phyloP scores from a whole-genome alignment of 163 green algal species.

The Coccomyxa subellipsoidea region DNA sequence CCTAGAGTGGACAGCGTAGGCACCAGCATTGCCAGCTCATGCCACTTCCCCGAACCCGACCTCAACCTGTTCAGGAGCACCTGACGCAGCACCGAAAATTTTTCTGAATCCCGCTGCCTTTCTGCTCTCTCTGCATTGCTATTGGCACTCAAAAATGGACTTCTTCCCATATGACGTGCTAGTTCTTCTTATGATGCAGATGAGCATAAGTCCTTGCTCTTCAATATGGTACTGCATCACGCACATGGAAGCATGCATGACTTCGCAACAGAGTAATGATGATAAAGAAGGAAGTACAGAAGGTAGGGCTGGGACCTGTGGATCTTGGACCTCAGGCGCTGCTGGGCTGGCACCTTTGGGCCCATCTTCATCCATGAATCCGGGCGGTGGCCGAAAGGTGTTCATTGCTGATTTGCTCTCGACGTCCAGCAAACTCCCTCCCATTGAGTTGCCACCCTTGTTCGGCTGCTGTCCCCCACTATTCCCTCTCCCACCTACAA shows the following conservation, averaged over 20 bases:
- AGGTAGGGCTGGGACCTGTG: too few relatives aligned
- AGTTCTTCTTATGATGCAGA: too few relatives aligned
- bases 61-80: slow-evolving; percentile 59
- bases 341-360: background rate
- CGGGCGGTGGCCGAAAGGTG: slow-evolving; percentile 62
- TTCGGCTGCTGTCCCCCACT: background rate
- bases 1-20: slow-evolving; percentile 54
- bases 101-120: too few relatives aligned
- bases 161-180: too few relatives aligned
- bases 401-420: background rate
- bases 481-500: background rate
- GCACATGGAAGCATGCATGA: too few relatives aligned
- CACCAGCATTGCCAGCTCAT: slow-evolving; percentile 69
- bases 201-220: too few relatives aligned
- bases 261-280: too few relatives aligned
- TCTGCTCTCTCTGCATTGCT: too few relatives aligned
- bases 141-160: too few relatives aligned
- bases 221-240: too few relatives aligned
- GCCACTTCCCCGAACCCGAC: slow-evolving; percentile 58
- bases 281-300: too few relatives aligned
- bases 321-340: background rate
- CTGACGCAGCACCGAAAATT: slow-evolving; percentile 7
- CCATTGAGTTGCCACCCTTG: background rate
- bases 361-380: slow-evolving; percentile 73
- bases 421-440: background rate